Conservation (phyloP, 1,139 yeast species). For the Insectozyma bohioensis region DNA sequence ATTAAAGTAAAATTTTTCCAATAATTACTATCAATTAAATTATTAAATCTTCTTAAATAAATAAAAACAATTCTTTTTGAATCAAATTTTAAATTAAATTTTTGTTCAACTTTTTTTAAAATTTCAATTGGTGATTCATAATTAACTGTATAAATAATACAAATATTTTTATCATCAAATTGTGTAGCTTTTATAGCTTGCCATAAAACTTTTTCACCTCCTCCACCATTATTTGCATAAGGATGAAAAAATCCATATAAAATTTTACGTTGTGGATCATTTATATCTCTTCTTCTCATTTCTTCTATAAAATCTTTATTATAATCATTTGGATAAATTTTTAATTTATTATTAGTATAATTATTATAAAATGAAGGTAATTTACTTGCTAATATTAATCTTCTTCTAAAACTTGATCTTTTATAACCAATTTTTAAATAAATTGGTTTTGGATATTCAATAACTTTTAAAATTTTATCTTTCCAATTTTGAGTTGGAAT, state of each 20-base stretch:
- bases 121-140: slow-evolving; percentile 54
- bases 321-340: slow-evolving; percentile 34
- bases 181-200: slow-evolving; percentile 82
- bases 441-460: slow-evolving; percentile 34
- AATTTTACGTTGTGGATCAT: slow-evolving; percentile 40
- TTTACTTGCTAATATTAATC: slow-evolving; percentile 50
- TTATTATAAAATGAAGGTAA: slow-evolving; percentile 53
- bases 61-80: slow-evolving; percentile 65
- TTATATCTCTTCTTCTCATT: slow-evolving; percentile 35
- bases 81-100: slow-evolving; percentile 65
- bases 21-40: slow-evolving; percentile 63
- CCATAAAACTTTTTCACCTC: slow-evolving; percentile 98
- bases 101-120: slow-evolving; percentile 53
- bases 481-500: slow-evolving; percentile 49
- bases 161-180: slow-evolving; percentile 51
- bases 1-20: slow-evolving; percentile 82
- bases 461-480: slow-evolving; percentile 35
- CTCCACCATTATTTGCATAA: slow-evolving; percentile 94
- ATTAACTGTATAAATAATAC: slow-evolving; percentile 77
- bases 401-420: slow-evolving; percentile 49
- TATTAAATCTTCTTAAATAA: slow-evolving; percentile 56
- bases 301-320: slow-evolving; percentile 26
- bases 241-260: slow-evolving; percentile 93
- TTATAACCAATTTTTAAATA: slow-evolving; percentile 40
- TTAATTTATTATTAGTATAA: slow-evolving; percentile 38